Evolutionary conservation across 805 yeast genomes (phyloP).

Genomic region (Barnettozyma pratensis): DNA sequence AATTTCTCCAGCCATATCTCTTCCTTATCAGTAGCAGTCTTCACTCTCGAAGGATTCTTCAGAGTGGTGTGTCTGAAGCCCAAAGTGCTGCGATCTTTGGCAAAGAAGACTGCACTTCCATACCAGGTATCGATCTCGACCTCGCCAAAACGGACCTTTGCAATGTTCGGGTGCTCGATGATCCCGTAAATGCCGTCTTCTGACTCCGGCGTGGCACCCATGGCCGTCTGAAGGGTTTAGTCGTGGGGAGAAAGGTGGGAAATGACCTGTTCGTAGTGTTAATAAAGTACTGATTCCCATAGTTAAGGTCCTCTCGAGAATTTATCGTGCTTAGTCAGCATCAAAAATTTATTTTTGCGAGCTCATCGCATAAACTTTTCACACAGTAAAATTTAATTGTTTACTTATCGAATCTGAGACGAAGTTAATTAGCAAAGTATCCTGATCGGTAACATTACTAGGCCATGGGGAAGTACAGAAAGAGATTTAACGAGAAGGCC

Average conservation of each 20-base stretch:
- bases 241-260: neutral
- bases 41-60: slow-evolving; percentile 12
- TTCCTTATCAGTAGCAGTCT: slow-evolving; percentile 12
- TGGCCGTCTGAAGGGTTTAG: neutral
- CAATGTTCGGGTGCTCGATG: slow-evolving; percentile 56
- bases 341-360: neutral
- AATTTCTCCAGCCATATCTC: slow-evolving; percentile 54
- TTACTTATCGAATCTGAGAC: no score
- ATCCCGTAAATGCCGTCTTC: slow-evolving; percentile 54
- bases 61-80: slow-evolving; percentile 35
- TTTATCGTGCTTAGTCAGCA: neutral
- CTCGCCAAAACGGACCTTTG: slow-evolving; percentile 61
- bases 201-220: slow-evolving; percentile 23
- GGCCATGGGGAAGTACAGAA: slow-evolving; percentile 75
- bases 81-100: slow-evolving; percentile 37
- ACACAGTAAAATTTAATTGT: no score
- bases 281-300: no score
- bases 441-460: no score
- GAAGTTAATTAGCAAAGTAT: no score
- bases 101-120: slow-evolving; percentile 77
- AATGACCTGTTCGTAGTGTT: no score
- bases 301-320: no score
- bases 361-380: slow-evolving; percentile 14
- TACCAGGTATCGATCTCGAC: slow-evolving; percentile 79
- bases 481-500: slow-evolving; percentile 80